phyloP scores from a whole-genome alignment of 2,329 filamentous ascomycete genomes.

The Emydomyces testavorans region DNA sequence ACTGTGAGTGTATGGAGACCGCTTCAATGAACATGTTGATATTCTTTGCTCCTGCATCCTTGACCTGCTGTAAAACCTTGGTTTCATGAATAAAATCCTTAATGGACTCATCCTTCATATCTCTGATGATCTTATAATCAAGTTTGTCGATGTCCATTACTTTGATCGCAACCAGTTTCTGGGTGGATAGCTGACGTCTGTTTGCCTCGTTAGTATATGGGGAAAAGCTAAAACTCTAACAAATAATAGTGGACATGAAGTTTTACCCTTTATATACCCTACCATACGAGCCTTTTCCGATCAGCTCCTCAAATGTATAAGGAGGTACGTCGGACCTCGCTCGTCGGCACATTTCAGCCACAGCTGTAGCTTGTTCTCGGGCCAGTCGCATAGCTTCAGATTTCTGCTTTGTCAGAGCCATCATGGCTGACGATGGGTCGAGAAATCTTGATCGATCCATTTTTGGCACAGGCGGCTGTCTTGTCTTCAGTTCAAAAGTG shows the following conservation, averaged over 20 bases:
- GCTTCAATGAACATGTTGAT: slow-evolving; percentile 55
- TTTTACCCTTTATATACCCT: slow-evolving; percentile 40
- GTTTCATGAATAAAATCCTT: slow-evolving; percentile 51
- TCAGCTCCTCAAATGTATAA: slow-evolving; percentile 41
- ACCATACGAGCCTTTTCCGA: slow-evolving; percentile 42
- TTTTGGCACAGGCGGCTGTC: slow-evolving; percentile 5
- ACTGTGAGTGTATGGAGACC: slow-evolving; percentile 50
- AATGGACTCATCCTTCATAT: slow-evolving; percentile 39
- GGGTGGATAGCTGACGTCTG: slow-evolving; percentile 29
- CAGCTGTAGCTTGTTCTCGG: slow-evolving; percentile 35
- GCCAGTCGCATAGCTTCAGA: slow-evolving; percentile 39
- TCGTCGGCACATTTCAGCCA: slow-evolving; percentile 38
- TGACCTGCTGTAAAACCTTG: slow-evolving; percentile 50
- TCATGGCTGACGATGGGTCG: slow-evolving; percentile 34
- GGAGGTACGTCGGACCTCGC: slow-evolving; percentile 36
- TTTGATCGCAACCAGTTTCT: slow-evolving; percentile 40
- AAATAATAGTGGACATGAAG: not conserved
- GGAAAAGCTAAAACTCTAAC: not conserved
- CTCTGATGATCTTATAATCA: slow-evolving; percentile 38
- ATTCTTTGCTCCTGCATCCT: slow-evolving; percentile 50
- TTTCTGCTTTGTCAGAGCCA: slow-evolving; percentile 39
- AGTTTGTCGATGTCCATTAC: slow-evolving; percentile 41
- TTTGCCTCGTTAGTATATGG: slow-evolving; percentile 6
- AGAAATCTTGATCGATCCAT: slow-evolving; percentile 27
- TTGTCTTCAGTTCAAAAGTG: not conserved